Evolutionary conservation across 306 rosid species (phyloP).

Genomic region (Citrullus amarus): DNA sequence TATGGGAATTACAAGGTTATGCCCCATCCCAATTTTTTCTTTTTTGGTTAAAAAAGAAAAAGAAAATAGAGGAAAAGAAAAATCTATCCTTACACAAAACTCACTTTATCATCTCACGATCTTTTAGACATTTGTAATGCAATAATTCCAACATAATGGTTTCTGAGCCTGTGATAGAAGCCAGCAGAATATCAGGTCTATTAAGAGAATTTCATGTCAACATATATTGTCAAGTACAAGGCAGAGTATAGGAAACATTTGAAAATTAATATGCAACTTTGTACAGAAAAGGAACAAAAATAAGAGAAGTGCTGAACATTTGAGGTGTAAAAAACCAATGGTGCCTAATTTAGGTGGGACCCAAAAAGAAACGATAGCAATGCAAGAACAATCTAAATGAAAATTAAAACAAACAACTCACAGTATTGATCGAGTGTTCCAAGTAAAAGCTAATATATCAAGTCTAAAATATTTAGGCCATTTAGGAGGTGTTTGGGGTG

Average conservation of each 20-base stretch:
- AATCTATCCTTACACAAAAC: constrained; percentile 13
- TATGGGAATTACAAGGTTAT: background rate
- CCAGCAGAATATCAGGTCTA: background rate
- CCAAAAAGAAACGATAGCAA: background rate
- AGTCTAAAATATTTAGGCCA: background rate
- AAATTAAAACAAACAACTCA: background rate
- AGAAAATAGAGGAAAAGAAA: no score
- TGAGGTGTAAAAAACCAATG: background rate
- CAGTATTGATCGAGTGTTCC: background rate
- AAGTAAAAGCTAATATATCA: background rate
- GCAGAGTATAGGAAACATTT: background rate
- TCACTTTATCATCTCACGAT: background rate
- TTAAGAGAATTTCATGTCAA: background rate
- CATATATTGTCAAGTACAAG: background rate
- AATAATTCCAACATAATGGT: background rate
- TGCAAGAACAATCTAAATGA: background rate
- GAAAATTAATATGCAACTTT: background rate
- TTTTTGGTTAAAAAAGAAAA: no score
- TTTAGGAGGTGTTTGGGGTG: no score
- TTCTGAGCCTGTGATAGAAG: background rate
- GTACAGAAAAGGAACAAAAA: background rate
- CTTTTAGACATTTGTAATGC: constrained; percentile 2
- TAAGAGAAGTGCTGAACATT: background rate
- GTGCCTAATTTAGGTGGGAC: background rate
- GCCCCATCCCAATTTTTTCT: background rate